These are phyloP conservation scores for Sesbania bispinosa DNA, from an alignment of 306 rosid genomes.

Conservation along the genomic window DNA sequence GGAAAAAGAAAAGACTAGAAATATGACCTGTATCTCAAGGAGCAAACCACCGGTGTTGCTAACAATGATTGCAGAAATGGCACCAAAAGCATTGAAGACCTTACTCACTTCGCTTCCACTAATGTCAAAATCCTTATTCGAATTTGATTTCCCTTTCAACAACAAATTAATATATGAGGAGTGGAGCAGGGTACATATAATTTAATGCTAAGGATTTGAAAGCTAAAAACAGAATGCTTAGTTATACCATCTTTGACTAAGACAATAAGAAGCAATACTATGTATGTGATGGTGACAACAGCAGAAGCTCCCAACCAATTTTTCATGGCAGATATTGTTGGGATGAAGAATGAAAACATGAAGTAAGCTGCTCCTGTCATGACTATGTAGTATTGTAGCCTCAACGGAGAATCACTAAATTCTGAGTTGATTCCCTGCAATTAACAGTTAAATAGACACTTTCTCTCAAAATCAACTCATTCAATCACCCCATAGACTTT, in stretches of 20 bases:
- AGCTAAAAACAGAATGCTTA: neutral
- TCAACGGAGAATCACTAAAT: constrained; percentile 42
- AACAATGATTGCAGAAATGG: constrained; percentile 49
- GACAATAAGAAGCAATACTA: constrained; percentile 24
- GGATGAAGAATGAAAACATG: constrained; percentile 39
- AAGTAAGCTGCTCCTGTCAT: constrained; percentile 48
- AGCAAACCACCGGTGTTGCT: constrained; percentile 50
- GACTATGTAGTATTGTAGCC: constrained; percentile 52
- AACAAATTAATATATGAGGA: no score
- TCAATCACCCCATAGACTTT: no score
- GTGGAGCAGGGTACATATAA: no score
- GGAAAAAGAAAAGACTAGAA: no score
- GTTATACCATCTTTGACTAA: constrained; percentile 40
- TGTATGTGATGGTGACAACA: constrained; percentile 39
- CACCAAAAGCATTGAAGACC: constrained; percentile 42
- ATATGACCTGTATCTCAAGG: constrained; percentile 51
- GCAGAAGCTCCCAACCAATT: constrained; percentile 46
- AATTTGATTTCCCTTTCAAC: constrained; percentile 42
- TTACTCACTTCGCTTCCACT: constrained; percentile 39
- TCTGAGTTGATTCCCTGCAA: constrained; percentile 50
- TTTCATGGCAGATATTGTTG: constrained; percentile 59
- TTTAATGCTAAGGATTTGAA: no score
- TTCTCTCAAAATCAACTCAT: neutral
- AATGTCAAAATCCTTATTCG: constrained; percentile 22
- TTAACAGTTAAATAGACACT: neutral